Conservation (phyloP, 805 yeast species). For the Vanderwaltozyma polyspora region DNA sequence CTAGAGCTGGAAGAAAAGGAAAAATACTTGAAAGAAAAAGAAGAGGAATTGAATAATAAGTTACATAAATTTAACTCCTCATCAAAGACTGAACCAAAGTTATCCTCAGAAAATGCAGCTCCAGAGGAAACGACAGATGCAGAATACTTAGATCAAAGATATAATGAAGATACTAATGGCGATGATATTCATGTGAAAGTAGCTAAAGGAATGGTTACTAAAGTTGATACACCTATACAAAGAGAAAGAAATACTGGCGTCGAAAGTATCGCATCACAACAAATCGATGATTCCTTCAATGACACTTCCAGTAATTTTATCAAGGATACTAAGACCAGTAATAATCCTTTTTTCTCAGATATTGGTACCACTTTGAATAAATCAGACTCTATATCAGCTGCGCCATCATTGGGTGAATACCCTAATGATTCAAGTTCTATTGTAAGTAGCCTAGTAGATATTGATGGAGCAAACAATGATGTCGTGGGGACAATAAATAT, state of each 20-base stretch:
- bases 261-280: too few relatives aligned
- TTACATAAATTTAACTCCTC: too few relatives aligned
- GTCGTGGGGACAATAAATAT: not conserved
- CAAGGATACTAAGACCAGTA: too few relatives aligned
- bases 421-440: not conserved
- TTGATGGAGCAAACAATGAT: not conserved
- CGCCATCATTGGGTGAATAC: too few relatives aligned
- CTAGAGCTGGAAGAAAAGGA: constrained; percentile 3
- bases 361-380: too few relatives aligned
- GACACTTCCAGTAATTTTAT: too few relatives aligned
- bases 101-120: not conserved
- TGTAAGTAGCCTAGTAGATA: not conserved
- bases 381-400: too few relatives aligned
- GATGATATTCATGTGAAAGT: not conserved
- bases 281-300: too few relatives aligned
- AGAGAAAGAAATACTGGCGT: too few relatives aligned
- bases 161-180: not conserved
- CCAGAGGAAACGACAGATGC: not conserved
- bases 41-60: constrained; percentile 1
- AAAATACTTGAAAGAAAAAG: constrained; percentile 1
- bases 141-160: not conserved
- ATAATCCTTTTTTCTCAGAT: too few relatives aligned
- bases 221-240: not conserved
- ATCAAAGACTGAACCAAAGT: not conserved
- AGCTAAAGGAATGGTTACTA: not conserved